Evolutionary conservation across 2,329 filamentous ascomycete species (phyloP).

Genomic region (Akanthomyces uredinophilus): DNA sequence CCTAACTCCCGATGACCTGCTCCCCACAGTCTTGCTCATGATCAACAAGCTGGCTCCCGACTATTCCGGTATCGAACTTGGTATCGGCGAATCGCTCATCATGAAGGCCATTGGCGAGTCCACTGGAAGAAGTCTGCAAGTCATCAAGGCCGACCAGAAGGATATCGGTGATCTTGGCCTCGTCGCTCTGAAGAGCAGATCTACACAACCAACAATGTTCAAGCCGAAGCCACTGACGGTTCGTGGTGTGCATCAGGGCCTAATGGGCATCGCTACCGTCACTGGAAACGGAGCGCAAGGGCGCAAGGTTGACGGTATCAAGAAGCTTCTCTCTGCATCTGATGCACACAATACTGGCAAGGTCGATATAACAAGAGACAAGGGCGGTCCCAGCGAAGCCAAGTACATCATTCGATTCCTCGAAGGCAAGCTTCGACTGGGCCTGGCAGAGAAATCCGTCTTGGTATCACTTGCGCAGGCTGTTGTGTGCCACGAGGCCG

Average conservation of each 20-base stretch:
- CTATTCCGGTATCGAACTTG: constrained; percentile 91
- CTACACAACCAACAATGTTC: constrained; percentile 96
- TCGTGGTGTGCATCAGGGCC: constrained; percentile 75
- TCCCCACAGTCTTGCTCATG: constrained; percentile 90
- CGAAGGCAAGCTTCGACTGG: constrained; percentile 88
- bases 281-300: constrained; percentile 83
- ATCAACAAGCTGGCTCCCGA: constrained; percentile 97
- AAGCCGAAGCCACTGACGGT: constrained; percentile 90
- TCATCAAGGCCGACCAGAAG: constrained; percentile 94
- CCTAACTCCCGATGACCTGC: constrained; percentile 79
- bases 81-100: constrained; percentile 96
- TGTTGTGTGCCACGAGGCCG: constrained; percentile 75
- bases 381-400: constrained; percentile 88
- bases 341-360: constrained; percentile 70
- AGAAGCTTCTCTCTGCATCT: constrained; percentile 89
- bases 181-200: constrained; percentile 91
- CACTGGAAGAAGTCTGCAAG: constrained; percentile 78
- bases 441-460: constrained; percentile 87
- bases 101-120: constrained; percentile 98
- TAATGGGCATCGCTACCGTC: constrained; percentile 83
- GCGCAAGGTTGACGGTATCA: constrained; percentile 89
- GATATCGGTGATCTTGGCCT: constrained; percentile 94
- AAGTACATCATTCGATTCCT: constrained; percentile 91
- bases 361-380: constrained; percentile 86
- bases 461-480: constrained; percentile 87